These are phyloP conservation scores for Solanum sejunctum DNA, from an alignment of 257 asterid species.

Conservation along the genomic window DNA sequence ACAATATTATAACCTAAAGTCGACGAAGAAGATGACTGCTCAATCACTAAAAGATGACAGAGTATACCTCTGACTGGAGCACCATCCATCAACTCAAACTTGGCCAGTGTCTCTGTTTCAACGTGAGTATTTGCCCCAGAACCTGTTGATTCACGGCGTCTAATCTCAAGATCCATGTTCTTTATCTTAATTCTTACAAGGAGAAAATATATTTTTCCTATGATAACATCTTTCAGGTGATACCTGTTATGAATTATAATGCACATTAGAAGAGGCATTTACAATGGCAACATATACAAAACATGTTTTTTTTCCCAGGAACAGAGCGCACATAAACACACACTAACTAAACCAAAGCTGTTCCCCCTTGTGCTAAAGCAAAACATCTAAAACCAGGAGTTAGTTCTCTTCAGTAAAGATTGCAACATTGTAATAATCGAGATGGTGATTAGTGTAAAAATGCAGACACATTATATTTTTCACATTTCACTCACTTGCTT, in stretches of 20 bases:
- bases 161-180: slow-evolving; percentile 95
- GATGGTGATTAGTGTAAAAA: background rate
- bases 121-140: slow-evolving; percentile 94
- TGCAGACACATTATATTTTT: background rate
- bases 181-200: slow-evolving; percentile 95
- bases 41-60: background rate
- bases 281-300: background rate
- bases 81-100: slow-evolving; percentile 98
- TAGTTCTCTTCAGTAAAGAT: background rate
- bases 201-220: slow-evolving; percentile 91
- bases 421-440: background rate
- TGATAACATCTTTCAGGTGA: slow-evolving; percentile 88
- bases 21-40: background rate
- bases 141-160: slow-evolving; percentile 95
- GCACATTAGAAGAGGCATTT: background rate
- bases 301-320: background rate
- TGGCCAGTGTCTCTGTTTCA: slow-evolving; percentile 97
- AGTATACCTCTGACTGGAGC: slow-evolving; percentile 93
- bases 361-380: background rate
- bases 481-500: slow-evolving; percentile 60
- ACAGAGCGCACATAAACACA: background rate
- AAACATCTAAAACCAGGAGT: background rate
- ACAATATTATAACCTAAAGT: background rate
- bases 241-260: slow-evolving; percentile 48
- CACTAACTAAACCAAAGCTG: background rate